Conservation (phyloP, 768 basidiomycete species). For the Pleurotus cornucopiae region DNA sequence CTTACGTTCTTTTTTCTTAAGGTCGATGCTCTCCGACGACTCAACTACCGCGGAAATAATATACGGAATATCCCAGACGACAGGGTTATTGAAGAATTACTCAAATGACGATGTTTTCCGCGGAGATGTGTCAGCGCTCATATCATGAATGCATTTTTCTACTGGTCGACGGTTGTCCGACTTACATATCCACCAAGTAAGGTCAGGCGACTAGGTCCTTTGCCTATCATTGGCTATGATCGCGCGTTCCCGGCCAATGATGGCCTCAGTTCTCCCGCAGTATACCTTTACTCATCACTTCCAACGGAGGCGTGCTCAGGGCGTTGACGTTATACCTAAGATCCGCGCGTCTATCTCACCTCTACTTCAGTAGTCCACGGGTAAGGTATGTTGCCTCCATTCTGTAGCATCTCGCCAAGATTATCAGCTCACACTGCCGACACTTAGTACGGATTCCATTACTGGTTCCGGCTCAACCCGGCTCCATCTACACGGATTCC, state of each 20-base stretch:
- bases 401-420: no score
- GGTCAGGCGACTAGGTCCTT: neutral
- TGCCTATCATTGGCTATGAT: neutral
- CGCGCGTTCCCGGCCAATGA: neutral
- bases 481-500: no score
- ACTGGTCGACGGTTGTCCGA: neutral
- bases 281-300: neutral
- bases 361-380: neutral
- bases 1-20: slow-evolving; percentile 21
- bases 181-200: neutral
- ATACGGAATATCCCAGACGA: slow-evolving; percentile 79
- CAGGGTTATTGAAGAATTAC: slow-evolving; percentile 79
- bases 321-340: neutral
- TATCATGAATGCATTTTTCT: neutral
- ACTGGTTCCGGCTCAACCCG: neutral
- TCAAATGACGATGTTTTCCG: slow-evolving; percentile 39
- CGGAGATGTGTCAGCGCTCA: neutral
- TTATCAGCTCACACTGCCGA: neutral
- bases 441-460: neutral
- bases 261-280: neutral
- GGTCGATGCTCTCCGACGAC: slow-evolving; percentile 83
- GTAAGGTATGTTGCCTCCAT: no score
- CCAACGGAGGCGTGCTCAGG: neutral
- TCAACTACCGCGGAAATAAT: slow-evolving; percentile 86
- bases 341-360: neutral